Evolutionary conservation across 2,329 filamentous ascomycete species (phyloP).

Genomic region (Sporothrix luriei): DNA sequence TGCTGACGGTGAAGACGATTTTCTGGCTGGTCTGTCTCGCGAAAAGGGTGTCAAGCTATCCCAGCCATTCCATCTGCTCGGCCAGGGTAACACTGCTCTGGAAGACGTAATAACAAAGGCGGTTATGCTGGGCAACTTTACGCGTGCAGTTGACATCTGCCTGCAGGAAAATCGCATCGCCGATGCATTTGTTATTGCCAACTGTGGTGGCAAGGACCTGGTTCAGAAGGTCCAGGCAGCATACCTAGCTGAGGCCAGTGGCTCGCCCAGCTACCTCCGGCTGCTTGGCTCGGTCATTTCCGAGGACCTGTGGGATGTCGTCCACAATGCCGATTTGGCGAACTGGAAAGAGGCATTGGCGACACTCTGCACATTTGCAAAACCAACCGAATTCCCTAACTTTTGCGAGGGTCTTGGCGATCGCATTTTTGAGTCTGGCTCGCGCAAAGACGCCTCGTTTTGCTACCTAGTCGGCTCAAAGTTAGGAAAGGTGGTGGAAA

Average conservation of each 20-base stretch:
- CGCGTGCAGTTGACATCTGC: conserved; percentile 85
- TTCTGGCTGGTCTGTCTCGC: conserved; percentile 79
- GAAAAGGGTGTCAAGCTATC: conserved; percentile 92
- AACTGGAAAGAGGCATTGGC: conserved; percentile 99
- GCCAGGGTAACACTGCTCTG: conserved; percentile 77
- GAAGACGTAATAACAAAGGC: conserved; percentile 87
- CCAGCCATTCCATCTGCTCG: conserved; percentile 88
- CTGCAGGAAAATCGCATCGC: conserved; percentile 87
- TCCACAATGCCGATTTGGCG: conserved; percentile 88
- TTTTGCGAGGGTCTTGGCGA: conserved; percentile 95
- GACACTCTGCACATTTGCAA: conserved; percentile 91
- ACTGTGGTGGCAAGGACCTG: conserved; percentile 90
- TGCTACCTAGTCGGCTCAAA: conserved; percentile 96
- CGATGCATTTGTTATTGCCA: conserved; percentile 96
- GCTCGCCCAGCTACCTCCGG: conserved; percentile 87
- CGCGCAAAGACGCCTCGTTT: conserved; percentile 89
- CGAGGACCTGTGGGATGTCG: conserved; percentile 97
- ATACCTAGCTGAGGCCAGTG: conserved; percentile 81
- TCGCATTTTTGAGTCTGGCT: conserved; percentile 75
- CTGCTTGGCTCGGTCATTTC: conserved; percentile 87
- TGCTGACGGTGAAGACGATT: conserved; percentile 75
- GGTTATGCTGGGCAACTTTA: conserved; percentile 86
- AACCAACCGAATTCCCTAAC: conserved; percentile 87
- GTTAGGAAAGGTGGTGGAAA: conserved; percentile 92
- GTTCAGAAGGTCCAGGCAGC: conserved; percentile 91